Evolutionary conservation across 306 rosid species (phyloP).

Genomic region (cucumber (Cucumis sativus)): Cucumber_9930_V3 NC_026656.2:21090501-21091000

Average conservation of each 20-base stretch:
- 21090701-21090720: conserved; percentile 21
- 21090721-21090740: conserved; percentile 8
- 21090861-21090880: conserved; percentile 22
- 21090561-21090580: too few relatives aligned
- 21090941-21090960: conserved; percentile 3
- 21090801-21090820: conserved; percentile 21
- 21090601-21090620: too few relatives aligned
- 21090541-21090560: too few relatives aligned
- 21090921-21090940: conserved; percentile 1
- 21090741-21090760: conserved; percentile 31
- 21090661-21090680: conserved; percentile 15
- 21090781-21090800: not conserved
- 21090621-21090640: conserved; percentile 10
- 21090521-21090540: too few relatives aligned
- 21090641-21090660: conserved; percentile 7
- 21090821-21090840: not conserved
- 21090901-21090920: conserved; percentile 1
- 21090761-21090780: conserved; percentile 3
- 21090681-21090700: conserved; percentile 9
- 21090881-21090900: conserved; percentile 21
- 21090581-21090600: too few relatives aligned
- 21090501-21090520: too few relatives aligned
- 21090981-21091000: conserved; percentile 21
- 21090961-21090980: not conserved
- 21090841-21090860: not conserved